Evolutionary conservation across 768 basidiomycete genomes (phyloP).

Genomic region (Russula olivacea): DNA sequence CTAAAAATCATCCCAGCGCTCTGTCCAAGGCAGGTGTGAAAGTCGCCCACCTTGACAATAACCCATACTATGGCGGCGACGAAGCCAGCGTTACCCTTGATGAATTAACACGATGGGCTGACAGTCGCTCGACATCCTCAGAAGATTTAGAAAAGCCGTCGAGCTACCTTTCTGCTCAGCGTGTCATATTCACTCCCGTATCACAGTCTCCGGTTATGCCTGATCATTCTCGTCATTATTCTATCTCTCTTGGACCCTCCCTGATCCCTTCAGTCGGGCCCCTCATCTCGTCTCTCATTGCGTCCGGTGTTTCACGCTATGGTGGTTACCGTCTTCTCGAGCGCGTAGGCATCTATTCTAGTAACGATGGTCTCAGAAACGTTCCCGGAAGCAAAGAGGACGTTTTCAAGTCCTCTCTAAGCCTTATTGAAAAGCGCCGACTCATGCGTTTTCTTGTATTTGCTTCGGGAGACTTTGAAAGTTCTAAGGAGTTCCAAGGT

Average conservation of each 20-base stretch:
- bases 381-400: slow-evolving; percentile 92
- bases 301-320: slow-evolving; percentile 83
- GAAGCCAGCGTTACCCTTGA: slow-evolving; percentile 78
- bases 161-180: slow-evolving; percentile 29
- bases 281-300: slow-evolving; percentile 69
- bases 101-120: slow-evolving; percentile 71
- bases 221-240: slow-evolving; percentile 66
- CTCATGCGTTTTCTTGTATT: slow-evolving; percentile 91
- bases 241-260: slow-evolving; percentile 78
- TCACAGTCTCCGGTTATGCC: slow-evolving; percentile 41
- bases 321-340: slow-evolving; percentile 86
- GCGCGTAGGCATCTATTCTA: slow-evolving; percentile 54
- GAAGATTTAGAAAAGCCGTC: slow-evolving; percentile 17
- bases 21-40: slow-evolving; percentile 84
- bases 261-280: slow-evolving; percentile 76
- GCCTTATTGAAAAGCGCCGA: slow-evolving; percentile 77
- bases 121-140: slow-evolving; percentile 31
- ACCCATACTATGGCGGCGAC: slow-evolving; percentile 78
- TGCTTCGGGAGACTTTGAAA: slow-evolving; percentile 69
- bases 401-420: slow-evolving; percentile 81
- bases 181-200: slow-evolving; percentile 38
- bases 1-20: slow-evolving; percentile 46
- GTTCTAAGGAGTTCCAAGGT: slow-evolving; percentile 49
- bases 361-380: slow-evolving; percentile 38
- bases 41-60: slow-evolving; percentile 82